Evolutionary conservation across 495 filamentous ascomycete species (phyloP), one percentile per base, ranked within the genome.

Genomic region (Tuber aestivum): DNA sequence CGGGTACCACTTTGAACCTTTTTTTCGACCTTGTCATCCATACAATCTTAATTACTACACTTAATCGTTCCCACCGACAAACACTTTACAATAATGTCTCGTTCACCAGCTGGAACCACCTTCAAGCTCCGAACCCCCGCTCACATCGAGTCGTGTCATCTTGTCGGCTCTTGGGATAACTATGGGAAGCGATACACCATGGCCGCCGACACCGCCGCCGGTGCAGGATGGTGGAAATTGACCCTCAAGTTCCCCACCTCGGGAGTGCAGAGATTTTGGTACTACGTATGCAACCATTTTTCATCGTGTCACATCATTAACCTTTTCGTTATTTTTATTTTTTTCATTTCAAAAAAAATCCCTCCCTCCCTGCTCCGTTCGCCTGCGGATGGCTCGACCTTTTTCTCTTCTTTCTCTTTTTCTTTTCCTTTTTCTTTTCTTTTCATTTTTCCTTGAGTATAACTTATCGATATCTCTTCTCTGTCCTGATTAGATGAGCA

Each of bases 141-240:
- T 86, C 93, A 94, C 86, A 93, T 94, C 89, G 97, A 97, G 90
- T 95, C 94, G 85, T 95, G 96, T 85, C 95, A 98, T 84, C 89
- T 99, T 77, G 90, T 97, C 83, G 95, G 95, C 83, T 97, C 95
- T 77, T 99, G 95, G 95, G 96, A 99, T 88, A 92, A 93, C 87
- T 99, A 99, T 89, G 86, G 86, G 75, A 93, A 94, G 78, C 95
- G 97, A 84, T 92, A 92, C 86, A 93, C 97, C 85, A 89, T 89
- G 87, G 84, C 85, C 78, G 88, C 91, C 61, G 80, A 82, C 48
- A 75, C 90, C 87, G 85, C 96, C 93, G 89, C 87, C 88, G 77
- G 94, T 92, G 89, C 91, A 74, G 97, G 96, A 92, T 91, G 93
- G 82, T 96, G 95, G 83, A 96, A 93, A 83, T 97, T 99, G 88